These are phyloP conservation scores for Funneliformis geosporum DNA, from an alignment of 192 early-diverging fungal species.

Conservation along the genomic window DNA sequence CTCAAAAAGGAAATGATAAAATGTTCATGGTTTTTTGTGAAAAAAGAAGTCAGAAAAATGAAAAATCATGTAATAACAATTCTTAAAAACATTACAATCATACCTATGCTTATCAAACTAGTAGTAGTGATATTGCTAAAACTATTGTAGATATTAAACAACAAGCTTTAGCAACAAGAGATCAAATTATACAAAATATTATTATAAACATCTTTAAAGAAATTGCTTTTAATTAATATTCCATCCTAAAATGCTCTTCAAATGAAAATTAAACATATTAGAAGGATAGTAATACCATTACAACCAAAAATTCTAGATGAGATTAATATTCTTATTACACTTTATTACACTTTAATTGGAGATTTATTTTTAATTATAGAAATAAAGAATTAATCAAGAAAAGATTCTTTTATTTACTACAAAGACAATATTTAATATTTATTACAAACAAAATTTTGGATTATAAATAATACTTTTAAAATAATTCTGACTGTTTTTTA, in stretches of 20 bases:
- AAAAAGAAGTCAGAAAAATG: too few relatives aligned
- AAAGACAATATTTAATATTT: constrained; percentile 6
- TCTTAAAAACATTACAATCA: too few relatives aligned
- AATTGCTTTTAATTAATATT: too few relatives aligned
- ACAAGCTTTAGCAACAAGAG: too few relatives aligned
- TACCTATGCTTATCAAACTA: too few relatives aligned
- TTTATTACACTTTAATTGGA: not conserved
- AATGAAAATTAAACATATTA: constrained; percentile 3
- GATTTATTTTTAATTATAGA: not conserved
- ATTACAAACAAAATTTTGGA: not conserved
- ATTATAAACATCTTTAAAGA: too few relatives aligned
- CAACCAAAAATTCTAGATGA: constrained; percentile 9
- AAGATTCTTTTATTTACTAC: constrained; percentile 16
- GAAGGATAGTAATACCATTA: not conserved
- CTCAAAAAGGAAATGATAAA: too few relatives aligned
- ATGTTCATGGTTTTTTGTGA: too few relatives aligned
- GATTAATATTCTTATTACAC: not conserved
- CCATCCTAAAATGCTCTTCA: not conserved
- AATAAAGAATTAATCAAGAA: not conserved
- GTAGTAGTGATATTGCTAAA: too few relatives aligned
- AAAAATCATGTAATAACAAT: too few relatives aligned
- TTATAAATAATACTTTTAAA: not conserved
- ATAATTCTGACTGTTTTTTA: not conserved
- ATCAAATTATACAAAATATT: too few relatives aligned
- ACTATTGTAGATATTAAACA: too few relatives aligned